phyloP scores from a whole-genome alignment of 140 eudicot genomes.

The Oenanthe javanica region DNA sequence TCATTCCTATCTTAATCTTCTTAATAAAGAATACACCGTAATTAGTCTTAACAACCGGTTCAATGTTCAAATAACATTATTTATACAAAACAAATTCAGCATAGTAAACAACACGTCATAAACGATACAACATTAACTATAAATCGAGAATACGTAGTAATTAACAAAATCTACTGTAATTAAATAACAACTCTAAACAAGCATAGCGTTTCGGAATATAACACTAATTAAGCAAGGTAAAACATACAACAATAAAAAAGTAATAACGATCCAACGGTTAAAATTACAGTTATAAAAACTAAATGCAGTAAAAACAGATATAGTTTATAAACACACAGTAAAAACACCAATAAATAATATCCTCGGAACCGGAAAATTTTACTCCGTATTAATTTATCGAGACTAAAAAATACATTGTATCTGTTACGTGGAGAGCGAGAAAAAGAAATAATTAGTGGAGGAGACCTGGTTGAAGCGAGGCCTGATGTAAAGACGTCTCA shows the following conservation, averaged over 20 bases:
- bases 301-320: neutral
- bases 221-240: neutral
- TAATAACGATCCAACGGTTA: no score
- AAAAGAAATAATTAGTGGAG: neutral
- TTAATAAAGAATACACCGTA: no score
- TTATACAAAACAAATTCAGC: neutral
- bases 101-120: no score
- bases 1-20: neutral
- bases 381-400: neutral
- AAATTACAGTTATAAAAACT: neutral
- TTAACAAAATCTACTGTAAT: neutral
- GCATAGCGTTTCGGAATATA: neutral
- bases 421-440: neutral
- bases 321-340: neutral
- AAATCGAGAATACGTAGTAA: neutral
- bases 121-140: neutral
- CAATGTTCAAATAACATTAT: no score
- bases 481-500: slow-evolving; percentile 83
- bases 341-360: neutral
- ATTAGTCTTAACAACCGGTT: no score
- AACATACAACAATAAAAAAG: no score
- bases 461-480: slow-evolving; percentile 83
- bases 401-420: neutral
- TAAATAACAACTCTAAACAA: neutral
- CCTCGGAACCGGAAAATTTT: neutral